Evolutionary conservation across 495 filamentous ascomycete genomes (phyloP).

Genomic region (Staphylotrichum longicolle): DNA sequence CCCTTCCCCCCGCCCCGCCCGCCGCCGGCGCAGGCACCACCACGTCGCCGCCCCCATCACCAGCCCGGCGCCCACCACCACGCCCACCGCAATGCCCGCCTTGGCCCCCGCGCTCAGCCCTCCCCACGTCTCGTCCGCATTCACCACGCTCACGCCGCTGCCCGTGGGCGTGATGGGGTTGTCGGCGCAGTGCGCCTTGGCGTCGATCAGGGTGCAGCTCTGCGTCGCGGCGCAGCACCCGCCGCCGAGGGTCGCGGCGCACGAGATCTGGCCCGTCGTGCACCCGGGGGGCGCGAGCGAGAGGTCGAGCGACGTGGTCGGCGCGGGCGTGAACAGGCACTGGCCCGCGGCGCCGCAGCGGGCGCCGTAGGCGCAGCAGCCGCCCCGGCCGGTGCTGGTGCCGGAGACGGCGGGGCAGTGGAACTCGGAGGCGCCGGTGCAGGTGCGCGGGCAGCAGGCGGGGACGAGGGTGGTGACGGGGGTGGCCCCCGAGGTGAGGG

Average conservation of each 20-base stretch:
- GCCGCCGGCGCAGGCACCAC: conserved; percentile 38
- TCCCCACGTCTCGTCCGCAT: not conserved
- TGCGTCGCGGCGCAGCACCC: conserved; percentile 73
- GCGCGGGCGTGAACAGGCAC: conserved; percentile 32
- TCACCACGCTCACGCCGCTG: conserved; percentile 33
- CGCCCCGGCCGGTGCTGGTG: conserved; percentile 20
- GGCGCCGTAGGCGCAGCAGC: conserved; percentile 44
- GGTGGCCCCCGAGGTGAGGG: conserved; percentile 20
- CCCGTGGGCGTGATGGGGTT: conserved; percentile 41
- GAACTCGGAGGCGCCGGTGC: conserved; percentile 37
- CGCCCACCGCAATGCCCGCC: conserved; percentile 48
- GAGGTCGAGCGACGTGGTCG: conserved; percentile 20
- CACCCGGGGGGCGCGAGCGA: conserved; percentile 49
- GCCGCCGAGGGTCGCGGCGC: conserved; percentile 61
- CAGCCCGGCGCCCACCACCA: conserved; percentile 37
- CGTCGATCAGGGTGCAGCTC: conserved; percentile 62
- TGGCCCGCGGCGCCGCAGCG: conserved; percentile 30
- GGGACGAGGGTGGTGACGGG: conserved; percentile 22
- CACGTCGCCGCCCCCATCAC: conserved; percentile 39
- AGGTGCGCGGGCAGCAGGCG: conserved; percentile 43
- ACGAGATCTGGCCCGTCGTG: conserved; percentile 70
- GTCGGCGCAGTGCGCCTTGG: conserved; percentile 48
- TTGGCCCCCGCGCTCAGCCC: conserved; percentile 40
- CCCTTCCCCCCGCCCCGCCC: conserved; percentile 19
- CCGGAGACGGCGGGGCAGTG: conserved; percentile 33